Conservation (phyloP, 371 early-diverging fungal genomes). For the Mucor piriformis region DNA sequence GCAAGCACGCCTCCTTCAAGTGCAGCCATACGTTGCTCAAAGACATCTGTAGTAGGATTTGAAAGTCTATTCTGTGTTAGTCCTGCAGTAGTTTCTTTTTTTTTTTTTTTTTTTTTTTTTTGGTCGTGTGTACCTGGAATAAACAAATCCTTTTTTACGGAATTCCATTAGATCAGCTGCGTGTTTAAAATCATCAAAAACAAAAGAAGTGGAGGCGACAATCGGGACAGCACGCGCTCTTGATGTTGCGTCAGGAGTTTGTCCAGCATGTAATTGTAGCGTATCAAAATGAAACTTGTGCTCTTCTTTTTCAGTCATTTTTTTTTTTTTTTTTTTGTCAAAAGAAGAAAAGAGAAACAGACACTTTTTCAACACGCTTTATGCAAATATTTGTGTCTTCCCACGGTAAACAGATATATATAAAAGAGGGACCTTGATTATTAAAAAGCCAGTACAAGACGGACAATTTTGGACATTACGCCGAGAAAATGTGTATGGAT, state of each 20-base stretch:
- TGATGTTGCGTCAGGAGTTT: constrained; percentile 61
- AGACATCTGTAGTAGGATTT: constrained; percentile 88
- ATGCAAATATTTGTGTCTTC: no score
- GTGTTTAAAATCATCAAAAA: constrained; percentile 73
- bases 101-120: no score
- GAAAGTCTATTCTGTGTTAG: neutral
- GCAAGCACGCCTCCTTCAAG: constrained; percentile 83
- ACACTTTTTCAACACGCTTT: no score
- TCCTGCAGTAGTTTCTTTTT: neutral
- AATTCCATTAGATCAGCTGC: constrained; percentile 76
- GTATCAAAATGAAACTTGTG: constrained; percentile 73
- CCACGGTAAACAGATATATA: no score
- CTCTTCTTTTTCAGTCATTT: constrained; percentile 7
- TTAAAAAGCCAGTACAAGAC: no score
- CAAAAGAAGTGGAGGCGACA: constrained; percentile 82
- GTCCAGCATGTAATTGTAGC: constrained; percentile 89
- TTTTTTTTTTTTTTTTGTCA: neutral
- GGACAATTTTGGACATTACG: no score
- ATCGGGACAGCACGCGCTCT: constrained; percentile 85
- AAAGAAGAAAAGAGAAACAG: neutral
- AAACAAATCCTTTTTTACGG: constrained; percentile 70
- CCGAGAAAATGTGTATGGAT: no score
- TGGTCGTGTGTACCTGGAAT: constrained; percentile 67
- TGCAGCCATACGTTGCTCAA: constrained; percentile 89
- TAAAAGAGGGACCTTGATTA: no score